Evolutionary conservation across 352 stramenopile genomes (phyloP).

Genomic region (Globisporangium cederbergense): DNA sequence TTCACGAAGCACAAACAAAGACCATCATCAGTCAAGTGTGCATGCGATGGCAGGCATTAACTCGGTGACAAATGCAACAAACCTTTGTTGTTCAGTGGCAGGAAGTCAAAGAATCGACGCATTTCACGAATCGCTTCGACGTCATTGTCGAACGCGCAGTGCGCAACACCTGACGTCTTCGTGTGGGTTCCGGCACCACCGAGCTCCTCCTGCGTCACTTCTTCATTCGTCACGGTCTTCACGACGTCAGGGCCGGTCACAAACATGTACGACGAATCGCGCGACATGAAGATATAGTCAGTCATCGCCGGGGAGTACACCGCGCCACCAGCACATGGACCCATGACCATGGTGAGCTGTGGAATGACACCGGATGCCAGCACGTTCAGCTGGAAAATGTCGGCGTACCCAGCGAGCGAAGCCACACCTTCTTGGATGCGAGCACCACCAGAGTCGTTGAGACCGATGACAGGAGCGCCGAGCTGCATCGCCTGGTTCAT

Average conservation of each 20-base stretch:
- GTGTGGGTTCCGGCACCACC: slow-evolving; percentile 95
- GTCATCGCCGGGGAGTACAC: slow-evolving; percentile 98
- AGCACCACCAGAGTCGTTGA: slow-evolving; percentile 97
- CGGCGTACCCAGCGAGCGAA: slow-evolving; percentile 96
- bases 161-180: slow-evolving; percentile 93
- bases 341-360: slow-evolving; percentile 98
- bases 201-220: slow-evolving; percentile 93
- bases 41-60: background rate
- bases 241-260: slow-evolving; percentile 98
- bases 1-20: slow-evolving; percentile 1
- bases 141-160: slow-evolving; percentile 96
- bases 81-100: slow-evolving; percentile 92
- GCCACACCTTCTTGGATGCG: slow-evolving; percentile 98
- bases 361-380: slow-evolving; percentile 92
- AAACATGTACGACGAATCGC: slow-evolving; percentile 98
- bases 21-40: background rate
- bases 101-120: slow-evolving; percentile 94
- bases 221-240: slow-evolving; percentile 97
- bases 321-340: slow-evolving; percentile 94
- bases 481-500: slow-evolving; percentile 97
- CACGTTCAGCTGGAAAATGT: slow-evolving; percentile 99
- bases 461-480: slow-evolving; percentile 95
- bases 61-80: background rate
- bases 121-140: slow-evolving; percentile 92
- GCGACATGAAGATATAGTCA: slow-evolving; percentile 99